Evolutionary conservation across 345 rosid genomes (phyloP), one percentile per base, ranked within the genome.

Genomic region (Aquilaria malaccensis): DNA sequence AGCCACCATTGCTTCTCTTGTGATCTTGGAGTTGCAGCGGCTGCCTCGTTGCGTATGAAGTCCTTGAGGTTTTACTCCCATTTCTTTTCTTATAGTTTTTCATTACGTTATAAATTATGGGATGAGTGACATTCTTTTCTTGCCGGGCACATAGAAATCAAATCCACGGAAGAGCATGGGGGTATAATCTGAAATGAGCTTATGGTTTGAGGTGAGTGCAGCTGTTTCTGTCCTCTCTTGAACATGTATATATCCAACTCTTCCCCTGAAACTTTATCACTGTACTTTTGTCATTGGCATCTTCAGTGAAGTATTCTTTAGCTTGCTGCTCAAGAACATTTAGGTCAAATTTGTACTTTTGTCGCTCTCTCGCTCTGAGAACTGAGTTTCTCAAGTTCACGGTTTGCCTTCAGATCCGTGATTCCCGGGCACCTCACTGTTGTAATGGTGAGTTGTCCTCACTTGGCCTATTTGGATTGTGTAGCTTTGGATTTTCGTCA

Each of bases 1-100:
- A 67, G 82, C 80, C 41, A 72, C 58, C 62, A 81, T 88, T 30
- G 95, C 95, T 67, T 45, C 68, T 29, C 77, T 79, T 13, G 96
- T 80, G 11, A 74, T 75, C 61, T 71, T 69, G 22, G 97, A 94
- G 69, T 71, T 94, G 82, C 87, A 73, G 72, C 83, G 90, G 55
- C 77, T 94, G 37, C 96, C 95, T 60, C 93, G 83, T 63, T 58
- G 82, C 73, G 50, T 65, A 62, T 87, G 74, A 80, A 56, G 63
- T 58, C 45, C 58, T 49, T 13, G 13, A 63, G 74, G 72, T 69
- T 41, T 29, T 52, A 37, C 22, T 15, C 22, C 59, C 68, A 33
- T 15, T 5, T 22, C 45, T 13, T 51, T 29, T 14, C 2, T 6
- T 43, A 51, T 51, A 29, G 48, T 22, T 61, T 62, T 47, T 15